These are phyloP conservation scores for Fusarium gaditjirri DNA, from an alignment of 2,329 filamentous ascomycete species.

Conservation along the genomic window DNA sequence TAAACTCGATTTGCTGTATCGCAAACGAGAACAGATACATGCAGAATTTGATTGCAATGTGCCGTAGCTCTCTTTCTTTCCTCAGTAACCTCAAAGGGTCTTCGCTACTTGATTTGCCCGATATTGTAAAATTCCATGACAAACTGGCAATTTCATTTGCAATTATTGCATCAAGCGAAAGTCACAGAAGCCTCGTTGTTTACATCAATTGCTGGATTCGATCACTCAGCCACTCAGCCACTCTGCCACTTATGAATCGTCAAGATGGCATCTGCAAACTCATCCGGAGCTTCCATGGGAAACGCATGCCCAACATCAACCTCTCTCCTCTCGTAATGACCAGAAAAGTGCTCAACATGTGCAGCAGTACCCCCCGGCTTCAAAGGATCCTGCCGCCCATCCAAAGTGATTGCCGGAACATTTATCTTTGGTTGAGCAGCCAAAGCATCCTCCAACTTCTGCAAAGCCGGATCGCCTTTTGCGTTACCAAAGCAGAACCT, in stretches of 20 bases:
- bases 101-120: too few species aligned
- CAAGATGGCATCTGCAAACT: conserved; percentile 1
- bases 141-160: too few species aligned
- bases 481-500: conserved; percentile 7
- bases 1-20: too few species aligned
- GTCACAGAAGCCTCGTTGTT: too few species aligned
- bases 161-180: too few species aligned
- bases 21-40: too few species aligned
- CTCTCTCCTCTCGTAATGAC: background rate
- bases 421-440: background rate
- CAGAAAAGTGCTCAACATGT: background rate
- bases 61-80: too few species aligned
- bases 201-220: background rate
- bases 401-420: background rate
- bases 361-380: conserved; percentile 3
- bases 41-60: too few species aligned
- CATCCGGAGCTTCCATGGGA: conserved; percentile 7
- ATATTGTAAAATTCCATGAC: too few species aligned
- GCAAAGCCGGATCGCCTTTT: background rate
- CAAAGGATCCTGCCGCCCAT: background rate
- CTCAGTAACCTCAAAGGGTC: too few species aligned
- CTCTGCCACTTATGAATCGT: background rate
- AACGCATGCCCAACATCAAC: conserved; percentile 7
- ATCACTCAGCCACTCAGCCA: background rate
- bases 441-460: background rate